Evolutionary conservation across 1,284 basidiomycete genomes (phyloP).

Genomic region (Irpex rosettiformis): DNA sequence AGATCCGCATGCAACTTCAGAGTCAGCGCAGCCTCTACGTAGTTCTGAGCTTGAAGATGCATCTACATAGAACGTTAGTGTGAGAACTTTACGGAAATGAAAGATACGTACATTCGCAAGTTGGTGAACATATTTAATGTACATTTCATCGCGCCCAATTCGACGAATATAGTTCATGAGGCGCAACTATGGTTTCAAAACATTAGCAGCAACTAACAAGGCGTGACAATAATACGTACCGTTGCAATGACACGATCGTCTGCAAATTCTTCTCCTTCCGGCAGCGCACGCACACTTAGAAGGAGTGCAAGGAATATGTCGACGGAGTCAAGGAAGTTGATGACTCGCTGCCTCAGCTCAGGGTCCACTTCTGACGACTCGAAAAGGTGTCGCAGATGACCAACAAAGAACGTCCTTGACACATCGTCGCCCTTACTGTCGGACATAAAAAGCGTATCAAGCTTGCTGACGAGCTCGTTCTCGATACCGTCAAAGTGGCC

Average conservation of each 20-base stretch:
- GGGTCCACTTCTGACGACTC: constrained; percentile 81
- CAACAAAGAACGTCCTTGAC: constrained; percentile 90
- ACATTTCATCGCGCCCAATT: constrained; percentile 85
- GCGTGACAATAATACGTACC: constrained; percentile 31
- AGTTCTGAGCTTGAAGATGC: constrained; percentile 85
- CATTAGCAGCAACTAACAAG: background rate
- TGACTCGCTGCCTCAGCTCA: constrained; percentile 74
- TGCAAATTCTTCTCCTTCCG: constrained; percentile 88
- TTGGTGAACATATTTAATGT: constrained; percentile 93
- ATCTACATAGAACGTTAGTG: constrained; percentile 41
- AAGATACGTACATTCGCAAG: constrained; percentile 72
- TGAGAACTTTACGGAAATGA: background rate
- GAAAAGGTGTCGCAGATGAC: constrained; percentile 87
- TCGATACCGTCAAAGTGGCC: constrained; percentile 86
- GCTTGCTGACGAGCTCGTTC: constrained; percentile 90
- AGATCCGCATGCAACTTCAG: constrained; percentile 92
- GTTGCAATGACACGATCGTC: constrained; percentile 95
- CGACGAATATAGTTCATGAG: constrained; percentile 90
- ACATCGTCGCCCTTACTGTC: constrained; percentile 89
- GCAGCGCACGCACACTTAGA: constrained; percentile 88
- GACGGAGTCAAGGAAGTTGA: constrained; percentile 84
- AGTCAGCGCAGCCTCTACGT: constrained; percentile 89
- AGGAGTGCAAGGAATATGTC: constrained; percentile 95
- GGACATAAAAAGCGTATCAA: constrained; percentile 91
- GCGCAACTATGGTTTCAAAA: constrained; percentile 52